phyloP scores from a whole-genome alignment of 768 basidiomycete genomes.

The Amanita fuliginea region DNA sequence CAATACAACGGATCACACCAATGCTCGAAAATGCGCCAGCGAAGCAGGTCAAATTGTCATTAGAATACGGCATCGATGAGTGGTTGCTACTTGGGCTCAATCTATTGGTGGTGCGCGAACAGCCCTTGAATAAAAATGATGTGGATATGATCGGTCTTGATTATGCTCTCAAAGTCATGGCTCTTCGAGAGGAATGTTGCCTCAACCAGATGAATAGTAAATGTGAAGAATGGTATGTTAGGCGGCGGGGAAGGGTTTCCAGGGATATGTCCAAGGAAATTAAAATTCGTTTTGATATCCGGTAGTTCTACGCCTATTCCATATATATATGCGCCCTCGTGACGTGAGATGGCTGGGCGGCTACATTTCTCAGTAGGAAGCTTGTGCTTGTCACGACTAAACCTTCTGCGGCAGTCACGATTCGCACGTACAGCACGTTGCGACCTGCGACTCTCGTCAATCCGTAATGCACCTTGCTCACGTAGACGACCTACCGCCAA shows the following conservation, averaged over 20 bases:
- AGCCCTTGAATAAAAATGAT: constrained; percentile 15
- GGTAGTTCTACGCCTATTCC: not conserved
- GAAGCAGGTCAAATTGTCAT: constrained; percentile 16
- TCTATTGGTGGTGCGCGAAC: constrained; percentile 11
- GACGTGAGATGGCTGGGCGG: no score
- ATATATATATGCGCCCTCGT: no score
- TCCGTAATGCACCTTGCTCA: no score
- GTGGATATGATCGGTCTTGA: constrained; percentile 9
- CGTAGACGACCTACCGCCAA: no score
- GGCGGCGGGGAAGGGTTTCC: not conserved
- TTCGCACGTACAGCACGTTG: no score
- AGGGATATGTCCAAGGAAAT: not conserved
- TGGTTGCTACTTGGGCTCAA: constrained; percentile 18
- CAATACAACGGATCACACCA: constrained; percentile 16
- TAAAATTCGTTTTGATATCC: not conserved
- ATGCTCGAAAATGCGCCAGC: constrained; percentile 8
- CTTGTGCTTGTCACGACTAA: no score
- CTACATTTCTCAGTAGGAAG: no score
- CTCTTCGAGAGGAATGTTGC: not conserved
- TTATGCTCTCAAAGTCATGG: constrained; percentile 1
- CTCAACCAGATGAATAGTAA: not conserved
- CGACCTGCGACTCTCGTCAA: no score
- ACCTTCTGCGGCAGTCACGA: no score
- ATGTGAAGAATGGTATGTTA: not conserved
- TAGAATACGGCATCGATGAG: constrained; percentile 14